These are phyloP conservation scores for Linnemannia exigua DNA, from an alignment of 192 early-diverging fungal species.

Conservation along the genomic window DNA sequence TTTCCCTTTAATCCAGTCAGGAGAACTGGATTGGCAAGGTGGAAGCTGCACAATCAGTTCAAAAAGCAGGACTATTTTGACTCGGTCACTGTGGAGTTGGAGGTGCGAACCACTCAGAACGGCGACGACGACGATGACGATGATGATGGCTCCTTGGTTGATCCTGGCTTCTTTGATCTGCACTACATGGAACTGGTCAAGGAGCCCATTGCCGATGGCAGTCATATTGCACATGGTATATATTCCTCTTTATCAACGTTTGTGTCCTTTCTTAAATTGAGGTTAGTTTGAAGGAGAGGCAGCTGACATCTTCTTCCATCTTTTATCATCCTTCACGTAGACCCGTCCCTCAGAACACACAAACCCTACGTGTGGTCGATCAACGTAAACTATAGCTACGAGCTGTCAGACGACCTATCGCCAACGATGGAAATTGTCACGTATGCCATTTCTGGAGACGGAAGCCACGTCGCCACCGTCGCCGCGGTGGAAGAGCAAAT, in stretches of 20 bases:
- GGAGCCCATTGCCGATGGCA: not conserved
- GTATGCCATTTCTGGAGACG: not conserved
- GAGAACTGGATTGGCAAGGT: not conserved
- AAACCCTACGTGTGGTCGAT: not conserved
- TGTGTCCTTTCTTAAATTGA: not conserved
- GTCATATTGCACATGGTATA: not conserved
- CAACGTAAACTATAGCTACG: not conserved
- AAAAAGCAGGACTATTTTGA: not conserved
- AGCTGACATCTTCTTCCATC: not conserved
- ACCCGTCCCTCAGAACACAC: not conserved
- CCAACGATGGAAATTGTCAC: not conserved
- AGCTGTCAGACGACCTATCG: not conserved
- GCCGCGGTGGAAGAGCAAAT: not conserved
- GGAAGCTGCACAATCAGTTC: not conserved
- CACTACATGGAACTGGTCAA: conserved; percentile 1
- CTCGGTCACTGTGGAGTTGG: not conserved
- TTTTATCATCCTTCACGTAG: not conserved
- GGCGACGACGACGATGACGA: not conserved
- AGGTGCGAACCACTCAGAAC: not conserved
- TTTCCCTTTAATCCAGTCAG: not conserved
- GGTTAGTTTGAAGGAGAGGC: not conserved
- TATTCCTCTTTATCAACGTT: not conserved
- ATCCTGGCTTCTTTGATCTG: not conserved
- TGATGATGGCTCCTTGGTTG: not conserved
- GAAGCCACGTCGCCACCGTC: not conserved